A percentile compares a stretch with the other conserved stretches of the same genome.
Conservation (phyloP, 2,329 filamentous ascomycete species). For the Bipolaris cookei region DNA sequence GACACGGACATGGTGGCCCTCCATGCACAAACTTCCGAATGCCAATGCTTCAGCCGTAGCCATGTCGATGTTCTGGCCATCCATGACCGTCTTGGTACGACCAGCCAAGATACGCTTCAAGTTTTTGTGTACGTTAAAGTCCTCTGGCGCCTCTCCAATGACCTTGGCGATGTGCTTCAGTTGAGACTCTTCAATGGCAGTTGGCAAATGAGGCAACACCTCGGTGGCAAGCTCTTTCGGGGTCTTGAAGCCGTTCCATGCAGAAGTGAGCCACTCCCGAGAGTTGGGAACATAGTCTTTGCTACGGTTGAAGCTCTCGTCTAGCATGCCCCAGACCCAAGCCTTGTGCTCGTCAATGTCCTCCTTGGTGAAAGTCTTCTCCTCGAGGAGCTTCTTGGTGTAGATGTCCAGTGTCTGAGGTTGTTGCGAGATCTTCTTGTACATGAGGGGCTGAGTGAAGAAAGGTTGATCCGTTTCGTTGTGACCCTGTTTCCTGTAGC, state of each 20-base stretch:
- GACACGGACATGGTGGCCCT: slow-evolving; percentile 96
- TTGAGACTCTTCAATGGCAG: slow-evolving; percentile 74
- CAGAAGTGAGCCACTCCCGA: slow-evolving; percentile 98
- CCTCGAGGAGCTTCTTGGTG: slow-evolving; percentile 84
- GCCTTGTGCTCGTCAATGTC: slow-evolving; percentile 99
- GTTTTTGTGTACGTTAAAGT: slow-evolving; percentile 90
- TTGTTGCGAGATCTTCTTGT: slow-evolving; percentile 92
- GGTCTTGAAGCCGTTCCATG: slow-evolving; percentile 99
- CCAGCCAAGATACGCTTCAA: slow-evolving; percentile 92
- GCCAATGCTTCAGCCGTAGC: slow-evolving; percentile 94
- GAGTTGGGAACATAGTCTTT: slow-evolving; percentile 96
- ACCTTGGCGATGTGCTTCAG: slow-evolving; percentile 82
- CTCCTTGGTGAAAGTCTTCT: slow-evolving; percentile 95
- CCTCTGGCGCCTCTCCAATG: slow-evolving; percentile 80
- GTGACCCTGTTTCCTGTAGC: slow-evolving; percentile 98
- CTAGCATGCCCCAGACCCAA: slow-evolving; percentile 99
- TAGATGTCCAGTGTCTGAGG: slow-evolving; percentile 88
- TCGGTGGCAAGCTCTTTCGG: slow-evolving; percentile 97
- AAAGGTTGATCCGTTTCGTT: slow-evolving; percentile 99
- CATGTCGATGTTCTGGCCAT: slow-evolving; percentile 97
- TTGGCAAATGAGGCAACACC: slow-evolving; percentile 88
- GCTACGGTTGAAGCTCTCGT: slow-evolving; percentile 95
- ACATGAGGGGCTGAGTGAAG: slow-evolving; percentile 99
- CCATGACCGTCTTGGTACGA: slow-evolving; percentile 88
- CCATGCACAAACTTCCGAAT: slow-evolving; percentile 86